Percentiles rank a stretch among this genome's conserved stretches.
Evolutionary conservation across 2,329 filamentous ascomycete species (phyloP).

Genomic region (Colletotrichum sp.): DNA sequence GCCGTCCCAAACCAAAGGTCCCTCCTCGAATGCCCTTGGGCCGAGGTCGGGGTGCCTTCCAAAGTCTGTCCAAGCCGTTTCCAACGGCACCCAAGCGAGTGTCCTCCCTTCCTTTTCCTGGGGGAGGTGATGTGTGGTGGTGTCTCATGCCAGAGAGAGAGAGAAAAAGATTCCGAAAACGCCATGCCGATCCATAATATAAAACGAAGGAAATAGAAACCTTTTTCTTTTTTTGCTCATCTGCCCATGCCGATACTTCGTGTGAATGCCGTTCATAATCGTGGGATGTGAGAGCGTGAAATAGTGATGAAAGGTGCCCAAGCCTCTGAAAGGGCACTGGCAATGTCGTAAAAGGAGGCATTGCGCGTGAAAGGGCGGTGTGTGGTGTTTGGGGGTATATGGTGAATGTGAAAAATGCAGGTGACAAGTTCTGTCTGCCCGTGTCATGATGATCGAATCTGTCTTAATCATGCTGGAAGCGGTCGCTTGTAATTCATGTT

Average conservation of each 20-base stretch:
- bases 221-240: constrained; percentile 14
- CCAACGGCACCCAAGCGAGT: constrained; percentile 13
- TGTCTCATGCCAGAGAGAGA: not conserved
- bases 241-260: constrained; percentile 6
- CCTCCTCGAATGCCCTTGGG: not conserved
- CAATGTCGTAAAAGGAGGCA: constrained; percentile 2
- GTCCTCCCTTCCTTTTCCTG: not conserved
- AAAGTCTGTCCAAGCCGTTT: constrained; percentile 11
- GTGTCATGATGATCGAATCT: not conserved
- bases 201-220: not conserved
- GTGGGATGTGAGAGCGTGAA: constrained; percentile 1
- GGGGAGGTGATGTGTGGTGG: not conserved
- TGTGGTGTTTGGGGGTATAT: not conserved
- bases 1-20: constrained; percentile 2
- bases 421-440: not conserved
- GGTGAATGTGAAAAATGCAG: not conserved
- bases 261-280: constrained; percentile 18
- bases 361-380: not conserved
- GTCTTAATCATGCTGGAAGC: not conserved
- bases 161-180: not conserved
- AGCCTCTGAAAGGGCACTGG: constrained; percentile 6
- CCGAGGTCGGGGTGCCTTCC: not conserved
- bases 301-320: not conserved
- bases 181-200: constrained; percentile 2
- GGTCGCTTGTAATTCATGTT: not conserved